phyloP scores from a whole-genome alignment of 2,329 filamentous ascomycete species.

The Exophiala oligosperma region DNA sequence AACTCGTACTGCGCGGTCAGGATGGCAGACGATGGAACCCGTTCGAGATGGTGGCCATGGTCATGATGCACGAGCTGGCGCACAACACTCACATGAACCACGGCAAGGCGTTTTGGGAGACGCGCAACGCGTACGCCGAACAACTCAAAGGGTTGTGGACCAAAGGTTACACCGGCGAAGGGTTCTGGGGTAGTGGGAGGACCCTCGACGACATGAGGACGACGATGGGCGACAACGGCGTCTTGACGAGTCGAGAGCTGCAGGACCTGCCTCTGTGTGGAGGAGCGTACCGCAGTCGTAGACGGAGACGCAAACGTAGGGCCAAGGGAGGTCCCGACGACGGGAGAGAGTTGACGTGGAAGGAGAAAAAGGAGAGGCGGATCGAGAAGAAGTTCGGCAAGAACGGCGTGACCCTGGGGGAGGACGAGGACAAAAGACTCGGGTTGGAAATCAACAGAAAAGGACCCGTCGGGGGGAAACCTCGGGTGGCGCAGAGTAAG shows the following conservation, averaged over 20 bases:
- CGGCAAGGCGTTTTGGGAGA: slow-evolving; percentile 75
- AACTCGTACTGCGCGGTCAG: slow-evolving; percentile 73
- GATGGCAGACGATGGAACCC: slow-evolving; percentile 73
- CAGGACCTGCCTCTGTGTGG: slow-evolving; percentile 76
- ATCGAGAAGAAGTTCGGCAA: slow-evolving; percentile 76
- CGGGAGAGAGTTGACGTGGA: slow-evolving; percentile 58
- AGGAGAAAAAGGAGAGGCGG: slow-evolving; percentile 69
- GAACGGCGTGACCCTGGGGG: slow-evolving; percentile 68
- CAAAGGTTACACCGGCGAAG: slow-evolving; percentile 73
- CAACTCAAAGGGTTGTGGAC: slow-evolving; percentile 71
- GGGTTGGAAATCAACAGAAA: slow-evolving; percentile 65
- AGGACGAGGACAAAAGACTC: slow-evolving; percentile 64
- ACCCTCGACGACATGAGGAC: slow-evolving; percentile 61
- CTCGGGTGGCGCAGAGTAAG: slow-evolving; percentile 72
- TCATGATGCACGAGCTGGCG: slow-evolving; percentile 91
- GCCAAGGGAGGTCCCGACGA: slow-evolving; percentile 48
- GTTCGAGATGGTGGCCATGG: slow-evolving; percentile 84
- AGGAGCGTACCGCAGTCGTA: slow-evolving; percentile 66
- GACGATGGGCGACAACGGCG: slow-evolving; percentile 51
- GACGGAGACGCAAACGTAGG: slow-evolving; percentile 53
- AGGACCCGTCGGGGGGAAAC: slow-evolving; percentile 59
- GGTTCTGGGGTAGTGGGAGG: slow-evolving; percentile 75
- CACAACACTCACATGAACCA: slow-evolving; percentile 95
- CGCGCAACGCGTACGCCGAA: slow-evolving; percentile 70
- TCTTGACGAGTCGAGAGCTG: slow-evolving; percentile 52